Base-by-base conservation (phyloP, 495 filamentous ascomycete genomes). In the Parmelia sp. region DNA sequence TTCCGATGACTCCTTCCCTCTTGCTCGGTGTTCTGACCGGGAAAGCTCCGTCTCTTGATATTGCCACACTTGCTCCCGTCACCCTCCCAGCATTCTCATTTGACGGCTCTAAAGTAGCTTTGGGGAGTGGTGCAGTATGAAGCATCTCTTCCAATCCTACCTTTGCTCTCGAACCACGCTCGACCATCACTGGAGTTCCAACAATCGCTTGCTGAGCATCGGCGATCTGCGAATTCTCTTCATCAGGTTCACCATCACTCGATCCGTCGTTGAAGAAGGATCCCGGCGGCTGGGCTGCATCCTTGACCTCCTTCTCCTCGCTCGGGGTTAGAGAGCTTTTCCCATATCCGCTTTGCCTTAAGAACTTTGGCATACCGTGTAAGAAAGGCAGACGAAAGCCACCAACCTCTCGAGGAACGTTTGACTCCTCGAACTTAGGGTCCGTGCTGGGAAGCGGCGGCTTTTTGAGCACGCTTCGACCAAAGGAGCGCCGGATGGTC, bases 91-190 rank as follows among this genome's bases (percentile, higher is more conserved):
- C 40, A 33, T 62, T 61, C 3, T 19, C 31, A 8, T 12, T 62
- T 23, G 62, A 68, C n/a, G 66, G 62, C 8, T 56, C 62, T 47
- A 47, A 33, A 21, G 31, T 57, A 9, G 53, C 55, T 21, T 25
- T 33, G 23, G 45, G 19, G 14, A 39, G 42, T 12, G 62, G 62
- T 21, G 62, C 47, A 10, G 64, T 47, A 36, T 53, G 55, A 53
- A 68, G 39, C 45, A 64, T 64, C n/a, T 68, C 66, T 39, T 57
- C 63, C 40, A 68, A 35, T 4, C 58, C 66, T 5, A 68, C 29
- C 45, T 67, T 61, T 35, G 57, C 56, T 45, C 39, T 57, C n/a
- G 58, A 61, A 44, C 53, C 58, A 21, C 62, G 47, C 27, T 61
- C 35, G 27, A 65, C 66, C 25, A 68, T 39, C 31, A 65, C 56